A percentile compares a stretch with the other conserved stretches of the same genome.
These are phyloP conservation scores for Diddensiella santjacobensis DNA, from an alignment of 805 yeast species.

Conservation along the genomic window DNA sequence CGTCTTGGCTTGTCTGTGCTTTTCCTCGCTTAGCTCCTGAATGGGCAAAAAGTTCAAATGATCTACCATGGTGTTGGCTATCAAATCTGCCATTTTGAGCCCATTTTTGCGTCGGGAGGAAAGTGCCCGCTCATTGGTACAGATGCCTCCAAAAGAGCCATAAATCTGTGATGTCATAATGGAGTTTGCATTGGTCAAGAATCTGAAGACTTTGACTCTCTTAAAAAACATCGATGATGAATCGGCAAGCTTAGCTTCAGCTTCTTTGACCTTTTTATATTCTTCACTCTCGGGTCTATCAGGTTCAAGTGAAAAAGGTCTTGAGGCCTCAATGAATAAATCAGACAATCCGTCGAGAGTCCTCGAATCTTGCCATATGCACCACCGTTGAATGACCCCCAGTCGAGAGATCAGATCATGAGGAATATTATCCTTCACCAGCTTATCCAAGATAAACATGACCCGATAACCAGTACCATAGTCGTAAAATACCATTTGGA, in stretches of 20 bases:
- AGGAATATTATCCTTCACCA: slow-evolving; percentile 9
- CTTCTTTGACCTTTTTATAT: slow-evolving; percentile 19
- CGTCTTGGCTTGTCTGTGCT: slow-evolving; percentile 11
- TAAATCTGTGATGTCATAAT: slow-evolving; percentile 17
- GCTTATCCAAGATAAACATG: slow-evolving; percentile 18
- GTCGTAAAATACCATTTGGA: slow-evolving; percentile 23
- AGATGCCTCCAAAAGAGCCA: slow-evolving; percentile 19
- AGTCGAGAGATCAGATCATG: slow-evolving; percentile 21
- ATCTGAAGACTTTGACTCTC: slow-evolving; percentile 19
- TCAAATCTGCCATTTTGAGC: slow-evolving; percentile 26
- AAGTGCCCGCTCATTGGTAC: slow-evolving; percentile 20
- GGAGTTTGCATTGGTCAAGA: slow-evolving; percentile 13
- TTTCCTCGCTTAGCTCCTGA: slow-evolving; percentile 10
- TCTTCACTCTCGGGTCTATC: slow-evolving; percentile 17
- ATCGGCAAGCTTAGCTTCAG: slow-evolving; percentile 19
- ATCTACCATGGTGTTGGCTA: slow-evolving; percentile 23
- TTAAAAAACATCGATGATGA: slow-evolving; percentile 10
- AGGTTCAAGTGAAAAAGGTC: slow-evolving; percentile 16
- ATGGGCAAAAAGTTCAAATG: slow-evolving; percentile 19
- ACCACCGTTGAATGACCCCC: slow-evolving; percentile 27
- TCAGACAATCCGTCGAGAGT: slow-evolving; percentile 13
- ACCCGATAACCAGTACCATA: slow-evolving; percentile 27
- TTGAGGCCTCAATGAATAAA: slow-evolving; percentile 20
- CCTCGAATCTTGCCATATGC: slow-evolving; percentile 28
- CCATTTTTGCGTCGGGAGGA: slow-evolving; percentile 25